Conservation (phyloP, 768 basidiomycete genomes). For the Mycena alexandri region DNA sequence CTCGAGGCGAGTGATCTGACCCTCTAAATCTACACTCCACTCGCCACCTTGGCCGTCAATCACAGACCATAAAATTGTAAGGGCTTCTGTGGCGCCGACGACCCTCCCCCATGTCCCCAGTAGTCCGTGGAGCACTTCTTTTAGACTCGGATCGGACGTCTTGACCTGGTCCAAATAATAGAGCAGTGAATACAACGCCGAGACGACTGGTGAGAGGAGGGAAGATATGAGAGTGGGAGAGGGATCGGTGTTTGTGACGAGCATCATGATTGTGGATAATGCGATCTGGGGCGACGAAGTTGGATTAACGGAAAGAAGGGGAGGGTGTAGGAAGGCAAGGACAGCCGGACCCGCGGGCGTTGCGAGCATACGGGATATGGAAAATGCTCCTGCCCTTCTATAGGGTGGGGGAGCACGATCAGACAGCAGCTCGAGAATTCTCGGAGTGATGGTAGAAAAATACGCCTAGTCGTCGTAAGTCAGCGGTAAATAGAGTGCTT, state of each 20-base stretch:
- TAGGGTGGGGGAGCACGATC: slow-evolving; percentile 58
- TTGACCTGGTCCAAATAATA: slow-evolving; percentile 66
- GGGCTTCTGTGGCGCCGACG: slow-evolving; percentile 63
- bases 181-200: slow-evolving; percentile 74
- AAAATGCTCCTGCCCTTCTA: slow-evolving; percentile 74
- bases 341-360: slow-evolving; percentile 53
- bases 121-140: slow-evolving; percentile 69
- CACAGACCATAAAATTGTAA: slow-evolving; percentile 70
- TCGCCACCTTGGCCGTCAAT: slow-evolving; percentile 61
- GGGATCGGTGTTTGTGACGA: slow-evolving; percentile 84
- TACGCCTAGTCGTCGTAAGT: slow-evolving; percentile 64
- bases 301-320: slow-evolving; percentile 52
- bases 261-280: slow-evolving; percentile 63
- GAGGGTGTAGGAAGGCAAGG: slow-evolving; percentile 64
- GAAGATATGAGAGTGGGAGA: slow-evolving; percentile 74
- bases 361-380: slow-evolving; percentile 74
- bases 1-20: slow-evolving; percentile 58
- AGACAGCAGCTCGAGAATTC: slow-evolving; percentile 64
- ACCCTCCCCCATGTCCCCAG: slow-evolving; percentile 84
- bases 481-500: neutral
- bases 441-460: slow-evolving; percentile 65
- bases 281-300: slow-evolving; percentile 52
- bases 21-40: slow-evolving; percentile 71
- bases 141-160: slow-evolving; percentile 74
- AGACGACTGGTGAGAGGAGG: slow-evolving; percentile 76